phyloP scores from a whole-genome alignment of 768 basidiomycete species.

The Lepiota brunneoincarnata region DNA sequence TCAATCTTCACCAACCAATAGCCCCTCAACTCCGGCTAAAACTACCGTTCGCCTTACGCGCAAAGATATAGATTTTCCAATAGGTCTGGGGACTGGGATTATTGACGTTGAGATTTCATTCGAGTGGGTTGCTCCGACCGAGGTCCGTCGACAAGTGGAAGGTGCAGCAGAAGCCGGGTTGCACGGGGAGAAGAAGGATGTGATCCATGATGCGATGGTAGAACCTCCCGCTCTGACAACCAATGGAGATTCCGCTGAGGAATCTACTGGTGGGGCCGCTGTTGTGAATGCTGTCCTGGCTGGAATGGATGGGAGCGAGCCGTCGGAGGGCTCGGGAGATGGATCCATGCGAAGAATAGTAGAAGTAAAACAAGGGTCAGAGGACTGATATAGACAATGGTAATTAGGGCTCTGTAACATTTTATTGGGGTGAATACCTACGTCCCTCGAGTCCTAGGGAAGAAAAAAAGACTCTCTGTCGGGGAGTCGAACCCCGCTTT shows the following conservation, averaged over 20 bases:
- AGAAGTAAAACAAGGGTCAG: too few relatives aligned
- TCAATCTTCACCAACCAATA: slow-evolving; percentile 35
- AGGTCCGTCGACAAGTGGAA: not conserved
- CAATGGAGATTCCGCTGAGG: slow-evolving; percentile 22
- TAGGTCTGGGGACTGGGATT: slow-evolving; percentile 68
- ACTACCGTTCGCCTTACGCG: slow-evolving; percentile 44
- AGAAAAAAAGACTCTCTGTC: slow-evolving; percentile 6
- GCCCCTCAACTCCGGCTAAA: slow-evolving; percentile 19
- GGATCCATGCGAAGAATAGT: too few relatives aligned
- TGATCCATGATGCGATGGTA: not conserved
- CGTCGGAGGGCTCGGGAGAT: too few relatives aligned
- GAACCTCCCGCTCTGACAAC: slow-evolving; percentile 15
- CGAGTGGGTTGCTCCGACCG: slow-evolving; percentile 37
- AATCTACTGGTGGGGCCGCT: slow-evolving; percentile 28
- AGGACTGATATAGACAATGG: too few relatives aligned
- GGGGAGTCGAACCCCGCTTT: slow-evolving; percentile 18
- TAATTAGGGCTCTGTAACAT: too few relatives aligned
- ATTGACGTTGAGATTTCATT: slow-evolving; percentile 66
- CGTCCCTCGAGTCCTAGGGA: too few relatives aligned
- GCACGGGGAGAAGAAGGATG: slow-evolving; percentile 14
- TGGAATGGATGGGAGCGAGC: not conserved
- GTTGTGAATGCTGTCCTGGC: slow-evolving; percentile 23
- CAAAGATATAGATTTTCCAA: slow-evolving; percentile 74
- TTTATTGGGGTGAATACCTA: too few relatives aligned
- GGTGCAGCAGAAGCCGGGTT: slow-evolving; percentile 19